These are phyloP conservation scores for Fraxinus baroniana DNA, from an alignment of 305 asterid species.

Conservation along the genomic window DNA sequence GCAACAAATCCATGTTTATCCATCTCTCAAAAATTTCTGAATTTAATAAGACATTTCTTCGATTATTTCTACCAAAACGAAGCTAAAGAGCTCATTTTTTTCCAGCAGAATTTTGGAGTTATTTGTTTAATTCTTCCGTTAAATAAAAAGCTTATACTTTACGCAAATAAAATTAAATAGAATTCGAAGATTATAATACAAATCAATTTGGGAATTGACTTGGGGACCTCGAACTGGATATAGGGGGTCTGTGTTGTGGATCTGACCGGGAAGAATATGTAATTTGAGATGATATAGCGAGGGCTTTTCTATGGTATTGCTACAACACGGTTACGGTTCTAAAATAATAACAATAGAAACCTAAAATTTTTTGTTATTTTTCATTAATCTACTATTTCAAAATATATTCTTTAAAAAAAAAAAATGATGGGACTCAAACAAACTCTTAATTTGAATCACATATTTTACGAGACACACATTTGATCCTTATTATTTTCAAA, in stretches of 20 bases:
- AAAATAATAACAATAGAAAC: too few relatives aligned
- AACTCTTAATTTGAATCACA: too few relatives aligned
- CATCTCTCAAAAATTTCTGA: conserved; percentile 27
- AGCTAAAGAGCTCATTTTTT: conserved; percentile 23
- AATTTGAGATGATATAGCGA: conserved; percentile 16
- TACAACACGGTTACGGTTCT: neutral
- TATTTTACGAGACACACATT: too few relatives aligned
- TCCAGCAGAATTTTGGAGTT: conserved; percentile 15
- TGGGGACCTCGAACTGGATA: neutral
- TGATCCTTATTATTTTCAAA: too few relatives aligned
- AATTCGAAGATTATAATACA: neutral
- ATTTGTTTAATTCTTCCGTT: neutral
- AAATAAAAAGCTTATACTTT: conserved; percentile 16
- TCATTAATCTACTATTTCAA: too few relatives aligned
- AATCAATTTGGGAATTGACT: neutral
- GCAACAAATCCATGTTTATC: conserved; percentile 27
- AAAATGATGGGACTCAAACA: too few relatives aligned
- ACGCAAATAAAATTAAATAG: conserved; percentile 6
- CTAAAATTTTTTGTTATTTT: too few relatives aligned
- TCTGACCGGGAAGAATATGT: conserved; percentile 17
- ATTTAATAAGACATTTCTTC: conserved; percentile 9
- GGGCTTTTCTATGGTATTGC: conserved; percentile 23
- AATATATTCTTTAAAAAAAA: too few relatives aligned
- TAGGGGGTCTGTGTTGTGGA: conserved; percentile 36
- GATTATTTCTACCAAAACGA: conserved; percentile 31